phyloP scores from a whole-genome alignment of 2,329 filamentous ascomycete species.

The Chaetomium strumarium region DNA sequence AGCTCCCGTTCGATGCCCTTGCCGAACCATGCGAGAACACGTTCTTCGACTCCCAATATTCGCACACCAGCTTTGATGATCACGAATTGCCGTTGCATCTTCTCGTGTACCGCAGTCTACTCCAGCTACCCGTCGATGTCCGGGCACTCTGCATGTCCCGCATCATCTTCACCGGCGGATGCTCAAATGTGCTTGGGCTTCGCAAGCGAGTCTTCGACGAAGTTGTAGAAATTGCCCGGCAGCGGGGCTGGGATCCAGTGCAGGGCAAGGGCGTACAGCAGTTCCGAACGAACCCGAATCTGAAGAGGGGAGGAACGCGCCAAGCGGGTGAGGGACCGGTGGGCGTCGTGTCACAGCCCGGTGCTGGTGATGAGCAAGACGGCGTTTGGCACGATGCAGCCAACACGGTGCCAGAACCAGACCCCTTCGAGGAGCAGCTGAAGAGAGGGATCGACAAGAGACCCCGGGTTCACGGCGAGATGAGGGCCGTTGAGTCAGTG shows the following conservation, averaged over 20 bases:
- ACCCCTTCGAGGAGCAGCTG: conserved; percentile 55
- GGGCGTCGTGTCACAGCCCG: conserved; percentile 11
- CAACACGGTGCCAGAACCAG: conserved; percentile 42
- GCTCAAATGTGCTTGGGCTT: conserved; percentile 71
- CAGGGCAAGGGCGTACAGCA: conserved; percentile 61
- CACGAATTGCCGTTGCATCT: conserved; percentile 74
- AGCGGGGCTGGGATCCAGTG: conserved; percentile 72
- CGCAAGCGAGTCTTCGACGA: conserved; percentile 73
- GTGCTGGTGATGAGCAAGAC: conserved; percentile 29
- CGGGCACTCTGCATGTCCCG: conserved; percentile 82
- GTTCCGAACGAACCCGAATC: conserved; percentile 41
- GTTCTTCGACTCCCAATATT: conserved; percentile 58
- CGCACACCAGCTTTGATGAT: conserved; percentile 65
- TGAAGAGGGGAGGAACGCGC: conserved; percentile 31
- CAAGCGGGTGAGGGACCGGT: conserved; percentile 23
- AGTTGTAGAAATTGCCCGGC: conserved; percentile 58
- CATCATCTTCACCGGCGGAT: conserved; percentile 79
- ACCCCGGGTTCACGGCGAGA: conserved; percentile 46
- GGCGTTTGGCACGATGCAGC: conserved; percentile 37
- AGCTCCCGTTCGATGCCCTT: conserved; percentile 63
- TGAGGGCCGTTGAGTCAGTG: conserved; percentile 63
- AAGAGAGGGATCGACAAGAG: conserved; percentile 39
- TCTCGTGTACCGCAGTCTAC: conserved; percentile 69
- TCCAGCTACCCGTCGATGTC: conserved; percentile 73
- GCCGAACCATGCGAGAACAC: conserved; percentile 68